Evolutionary conservation across 2,329 filamentous ascomycete species (phyloP).

Genomic region (Dryadomyces sulphureus): DNA sequence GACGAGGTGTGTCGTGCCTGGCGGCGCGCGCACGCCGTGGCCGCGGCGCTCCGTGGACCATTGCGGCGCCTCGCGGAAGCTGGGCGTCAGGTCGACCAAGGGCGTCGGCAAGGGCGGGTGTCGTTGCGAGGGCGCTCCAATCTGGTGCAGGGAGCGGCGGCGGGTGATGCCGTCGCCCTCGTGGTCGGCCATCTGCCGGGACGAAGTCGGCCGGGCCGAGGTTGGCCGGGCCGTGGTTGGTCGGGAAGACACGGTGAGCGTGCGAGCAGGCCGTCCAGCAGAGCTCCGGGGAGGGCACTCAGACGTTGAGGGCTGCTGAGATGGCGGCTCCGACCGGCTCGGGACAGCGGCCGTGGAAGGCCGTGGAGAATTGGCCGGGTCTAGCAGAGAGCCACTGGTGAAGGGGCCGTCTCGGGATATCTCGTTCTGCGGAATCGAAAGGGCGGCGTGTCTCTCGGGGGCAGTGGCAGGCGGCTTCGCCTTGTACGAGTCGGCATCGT

Average conservation of each 20-base stretch:
- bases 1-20: slow-evolving; percentile 28
- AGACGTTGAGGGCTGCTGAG: slow-evolving; percentile 24
- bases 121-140: neutral
- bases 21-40: slow-evolving; percentile 25
- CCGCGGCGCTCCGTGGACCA: slow-evolving; percentile 38
- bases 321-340: slow-evolving; percentile 10
- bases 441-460: too few relatives aligned
- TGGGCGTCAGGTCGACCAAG: slow-evolving; percentile 52
- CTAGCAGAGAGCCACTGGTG: slow-evolving; percentile 17
- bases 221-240: too few relatives aligned
- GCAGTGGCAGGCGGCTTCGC: neutral
- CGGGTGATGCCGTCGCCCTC: neutral
- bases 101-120: slow-evolving; percentile 31
- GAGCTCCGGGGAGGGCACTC: slow-evolving; percentile 14
- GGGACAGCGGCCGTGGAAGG: neutral
- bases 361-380: neutral
- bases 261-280: slow-evolving; percentile 5
- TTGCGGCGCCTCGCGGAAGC: slow-evolving; percentile 49
- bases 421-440: too few relatives aligned
- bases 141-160: slow-evolving; percentile 2
- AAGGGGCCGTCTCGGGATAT: slow-evolving; percentile 22
- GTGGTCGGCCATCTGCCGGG: neutral
- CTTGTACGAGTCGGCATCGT: too few relatives aligned
- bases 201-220: neutral
- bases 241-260: neutral